These are phyloP conservation scores for Phytophthora vignae DNA, from an alignment of 352 stramenopile species.

Conservation along the genomic window DNA sequence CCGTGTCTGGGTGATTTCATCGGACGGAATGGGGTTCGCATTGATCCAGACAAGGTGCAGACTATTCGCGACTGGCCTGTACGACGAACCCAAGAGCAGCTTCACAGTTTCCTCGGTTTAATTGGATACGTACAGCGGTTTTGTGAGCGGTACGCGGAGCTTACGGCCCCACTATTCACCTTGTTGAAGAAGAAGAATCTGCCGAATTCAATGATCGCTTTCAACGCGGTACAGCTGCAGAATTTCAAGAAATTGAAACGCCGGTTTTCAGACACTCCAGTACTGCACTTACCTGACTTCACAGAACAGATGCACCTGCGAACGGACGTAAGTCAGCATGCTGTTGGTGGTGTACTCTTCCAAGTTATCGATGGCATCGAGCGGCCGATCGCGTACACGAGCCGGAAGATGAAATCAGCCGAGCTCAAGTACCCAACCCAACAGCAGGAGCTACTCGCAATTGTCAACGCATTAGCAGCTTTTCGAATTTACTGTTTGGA, in stretches of 20 bases:
- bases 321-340: neutral
- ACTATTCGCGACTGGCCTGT: neutral
- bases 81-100: neutral
- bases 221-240: neutral
- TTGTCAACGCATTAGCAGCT: neutral
- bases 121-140: neutral
- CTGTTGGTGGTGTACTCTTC: neutral
- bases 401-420: neutral
- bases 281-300: neutral
- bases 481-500: slow-evolving; percentile 1
- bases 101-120: neutral
- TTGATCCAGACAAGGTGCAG: neutral
- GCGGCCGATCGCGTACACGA: neutral
- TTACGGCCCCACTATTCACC: neutral
- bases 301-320: neutral
- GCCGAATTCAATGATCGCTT: neutral
- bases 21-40: neutral
- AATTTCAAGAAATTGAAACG: neutral
- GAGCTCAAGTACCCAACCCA: neutral
- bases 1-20: neutral
- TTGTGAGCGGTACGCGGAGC: neutral
- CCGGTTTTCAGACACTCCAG: neutral
- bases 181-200: neutral
- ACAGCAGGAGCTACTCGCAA: neutral
- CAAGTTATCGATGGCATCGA: neutral